Percentiles rank a stretch among this genome's conserved stretches.
Conservation (phyloP, 345 rosid genomes). For the Isatis tinctoria region DNA sequence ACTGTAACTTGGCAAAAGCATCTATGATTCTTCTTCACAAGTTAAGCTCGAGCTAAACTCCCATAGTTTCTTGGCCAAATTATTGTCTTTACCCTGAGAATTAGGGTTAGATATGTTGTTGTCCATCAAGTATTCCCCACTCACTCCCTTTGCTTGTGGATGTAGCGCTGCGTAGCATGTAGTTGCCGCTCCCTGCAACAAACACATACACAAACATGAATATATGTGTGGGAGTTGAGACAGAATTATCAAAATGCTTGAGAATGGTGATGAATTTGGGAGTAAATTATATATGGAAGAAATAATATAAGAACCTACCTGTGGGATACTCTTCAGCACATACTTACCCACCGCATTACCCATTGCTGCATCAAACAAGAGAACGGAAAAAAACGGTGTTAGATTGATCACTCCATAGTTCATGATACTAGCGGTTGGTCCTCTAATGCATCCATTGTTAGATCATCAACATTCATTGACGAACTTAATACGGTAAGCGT, state of each 20-base stretch:
- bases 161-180: conserved; percentile 75
- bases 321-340: conserved; percentile 55
- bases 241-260: neutral
- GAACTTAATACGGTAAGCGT: neutral
- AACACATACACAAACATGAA: neutral
- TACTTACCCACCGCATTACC: conserved; percentile 38
- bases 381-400: neutral
- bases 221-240: neutral
- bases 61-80: conserved; percentile 59
- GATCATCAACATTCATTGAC: neutral
- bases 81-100: conserved; percentile 43
- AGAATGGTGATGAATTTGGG: neutral
- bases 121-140: conserved; percentile 58
- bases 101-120: conserved; percentile 44
- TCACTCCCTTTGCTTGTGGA: conserved; percentile 60
- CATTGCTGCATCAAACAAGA: conserved; percentile 39
- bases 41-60: conserved; percentile 59
- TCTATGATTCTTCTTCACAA: conserved; percentile 18
- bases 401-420: neutral
- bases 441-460: neutral
- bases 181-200: conserved; percentile 74
- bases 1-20: neutral
- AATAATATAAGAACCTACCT: conserved; percentile 36
- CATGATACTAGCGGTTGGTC: neutral
- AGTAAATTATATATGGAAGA: neutral